Evolutionary conservation across 495 filamentous ascomycete species (phyloP).

Genomic region (Penicillium paradoxum): DNA sequence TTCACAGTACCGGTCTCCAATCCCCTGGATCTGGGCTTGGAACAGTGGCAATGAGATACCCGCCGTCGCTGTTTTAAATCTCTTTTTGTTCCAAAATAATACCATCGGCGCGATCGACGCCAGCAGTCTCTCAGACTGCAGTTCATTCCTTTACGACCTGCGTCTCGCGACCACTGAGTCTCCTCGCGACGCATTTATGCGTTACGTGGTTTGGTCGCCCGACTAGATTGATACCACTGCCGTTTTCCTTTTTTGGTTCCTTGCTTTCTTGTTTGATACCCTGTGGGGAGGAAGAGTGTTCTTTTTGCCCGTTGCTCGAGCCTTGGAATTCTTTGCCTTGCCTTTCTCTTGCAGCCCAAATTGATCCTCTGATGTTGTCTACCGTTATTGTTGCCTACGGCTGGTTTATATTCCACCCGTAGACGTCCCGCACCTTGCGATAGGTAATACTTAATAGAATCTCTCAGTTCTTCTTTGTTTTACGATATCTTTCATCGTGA

Average conservation of each 20-base stretch:
- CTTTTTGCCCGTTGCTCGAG: conserved; percentile 5
- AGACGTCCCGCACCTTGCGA: conserved; percentile 23
- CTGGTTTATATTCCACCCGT: conserved; percentile 14
- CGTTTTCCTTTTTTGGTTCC: conserved; percentile 26
- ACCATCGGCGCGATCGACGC: conserved; percentile 13
- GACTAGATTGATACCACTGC: conserved; percentile 52
- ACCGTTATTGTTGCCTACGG: conserved; percentile 19
- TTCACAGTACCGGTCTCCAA: not conserved
- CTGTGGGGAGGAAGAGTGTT: conserved; percentile 32
- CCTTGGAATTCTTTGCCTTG: conserved; percentile 10
- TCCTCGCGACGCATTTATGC: conserved; percentile 32
- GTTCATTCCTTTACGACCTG: conserved; percentile 40
- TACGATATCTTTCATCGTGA: not conserved
- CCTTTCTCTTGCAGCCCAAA: conserved; percentile 12
- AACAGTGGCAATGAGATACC: conserved; percentile 31
- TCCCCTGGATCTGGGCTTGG: conserved; percentile 2
- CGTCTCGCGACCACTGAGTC: conserved; percentile 30
- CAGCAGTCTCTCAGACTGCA: conserved; percentile 16
- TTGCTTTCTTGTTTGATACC: conserved; percentile 36
- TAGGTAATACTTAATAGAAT: conserved; percentile 39
- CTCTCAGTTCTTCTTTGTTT: conserved; percentile 20
- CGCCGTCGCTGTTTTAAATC: conserved; percentile 30
- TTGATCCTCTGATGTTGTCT: conserved; percentile 22
- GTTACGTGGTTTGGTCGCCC: conserved; percentile 38
- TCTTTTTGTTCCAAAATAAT: conserved; percentile 15